Conservation (phyloP, 1,284 basidiomycete genomes). For the Austroboletus niveus region DNA sequence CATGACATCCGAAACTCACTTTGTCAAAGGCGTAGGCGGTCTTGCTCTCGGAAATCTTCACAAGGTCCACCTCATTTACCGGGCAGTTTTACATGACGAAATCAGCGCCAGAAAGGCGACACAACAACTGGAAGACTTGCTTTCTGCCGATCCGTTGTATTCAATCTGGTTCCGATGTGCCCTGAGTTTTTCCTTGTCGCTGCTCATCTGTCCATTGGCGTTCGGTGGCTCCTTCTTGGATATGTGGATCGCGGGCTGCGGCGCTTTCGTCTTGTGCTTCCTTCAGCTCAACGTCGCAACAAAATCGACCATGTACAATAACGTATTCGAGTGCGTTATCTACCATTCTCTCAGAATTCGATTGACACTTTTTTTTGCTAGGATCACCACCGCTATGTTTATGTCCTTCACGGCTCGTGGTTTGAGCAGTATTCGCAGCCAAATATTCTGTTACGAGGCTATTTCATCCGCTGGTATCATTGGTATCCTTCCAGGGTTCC, state of each 20-base stretch:
- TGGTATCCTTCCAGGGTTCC: conserved; percentile 78
- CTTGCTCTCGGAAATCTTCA: conserved; percentile 77
- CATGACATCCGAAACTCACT: conserved; percentile 78
- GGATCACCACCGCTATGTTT: conserved; percentile 79
- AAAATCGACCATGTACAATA: conserved; percentile 77
- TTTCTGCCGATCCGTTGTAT: conserved; percentile 59
- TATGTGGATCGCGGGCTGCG: conserved; percentile 72
- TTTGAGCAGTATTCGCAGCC: conserved; percentile 68
- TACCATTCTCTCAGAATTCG: conserved; percentile 1
- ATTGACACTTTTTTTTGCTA: conserved; percentile 32
- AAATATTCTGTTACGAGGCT: conserved; percentile 84
- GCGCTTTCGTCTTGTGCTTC: conserved; percentile 62
- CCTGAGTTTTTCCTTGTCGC: conserved; percentile 69
- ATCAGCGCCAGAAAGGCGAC: conserved; percentile 74
- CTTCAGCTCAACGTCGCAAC: conserved; percentile 72
- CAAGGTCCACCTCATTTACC: conserved; percentile 74
- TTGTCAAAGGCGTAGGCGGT: conserved; percentile 72
- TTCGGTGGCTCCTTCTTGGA: conserved; percentile 86
- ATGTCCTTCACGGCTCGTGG: conserved; percentile 80
- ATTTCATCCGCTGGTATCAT: conserved; percentile 83
- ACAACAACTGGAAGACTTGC: conserved; percentile 44
- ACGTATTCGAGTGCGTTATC: conserved; percentile 81
- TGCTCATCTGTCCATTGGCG: conserved; percentile 76
- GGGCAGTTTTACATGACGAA: conserved; percentile 81
- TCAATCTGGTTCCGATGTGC: conserved; percentile 55